Evolutionary conservation across 2,329 filamentous ascomycete genomes (phyloP), one percentile per base, ranked within the genome.

Genomic region (Fusarium musae): DNA sequence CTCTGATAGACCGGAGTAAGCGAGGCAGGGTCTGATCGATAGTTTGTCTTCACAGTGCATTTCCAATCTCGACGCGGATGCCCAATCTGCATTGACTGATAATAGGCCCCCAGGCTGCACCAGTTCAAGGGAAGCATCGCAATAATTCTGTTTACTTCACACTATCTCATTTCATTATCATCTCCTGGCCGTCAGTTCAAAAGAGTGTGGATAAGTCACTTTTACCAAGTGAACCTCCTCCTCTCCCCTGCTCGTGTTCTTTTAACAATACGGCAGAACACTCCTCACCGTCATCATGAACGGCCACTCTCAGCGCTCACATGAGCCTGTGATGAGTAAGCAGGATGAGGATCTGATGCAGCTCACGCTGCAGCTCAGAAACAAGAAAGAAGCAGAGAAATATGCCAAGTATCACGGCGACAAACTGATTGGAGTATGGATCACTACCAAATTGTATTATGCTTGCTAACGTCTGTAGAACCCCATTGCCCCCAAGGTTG

Each of bases 381-480:
- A 67, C 37, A 63, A 64, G n/a, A 44, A 50, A 15, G 49, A 64
- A n/a, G 44, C 43, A 0, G 63, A 58, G 34, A 58, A 64, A 40
- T 59, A 53, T 9, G 64, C 64, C 16, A 67, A 67, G 26, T 67
- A 53, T 32, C 64, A 64, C 19, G 64, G 64, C 37, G 64, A 67
- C 39, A 63, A 58, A 4, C 64, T 67, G 5, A 67, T 67, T 30
- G 60, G 60, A 3, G 64, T 59, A 40, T 40, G 64, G 43, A n/a
- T 56, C 12, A 44, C 6, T 9, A 1, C 17, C 30, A n/a, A 5
- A 46, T 34, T 21, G n/a, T 4, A 16, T 28, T 1, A 11, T 5
- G 6, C 9, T 36, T 46, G 11, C 52, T 67, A 17, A 67, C 6
- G 4, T 9, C 11, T 17, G 21, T 34, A 67, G 64, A 63, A 67